A percentile compares a stretch with the other conserved stretches of the same genome.
Conservation (phyloP, 495 filamentous ascomycete genomes). For the Lepidopterella palustris region DNA sequence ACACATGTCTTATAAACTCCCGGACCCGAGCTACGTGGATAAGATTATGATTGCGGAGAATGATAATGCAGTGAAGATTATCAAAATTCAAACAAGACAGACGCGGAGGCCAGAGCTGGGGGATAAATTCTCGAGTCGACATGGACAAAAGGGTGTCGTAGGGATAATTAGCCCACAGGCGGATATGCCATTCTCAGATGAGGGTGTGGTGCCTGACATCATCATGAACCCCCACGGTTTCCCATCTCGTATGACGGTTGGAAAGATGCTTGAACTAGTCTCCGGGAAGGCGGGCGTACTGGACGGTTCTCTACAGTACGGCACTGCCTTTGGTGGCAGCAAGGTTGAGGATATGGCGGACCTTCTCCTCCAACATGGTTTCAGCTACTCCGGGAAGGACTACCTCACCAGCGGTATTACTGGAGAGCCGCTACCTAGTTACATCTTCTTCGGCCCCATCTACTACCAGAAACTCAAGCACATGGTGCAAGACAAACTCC, state of each 20-base stretch:
- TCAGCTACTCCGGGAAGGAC: constrained; percentile 93
- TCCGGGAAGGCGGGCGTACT: constrained; percentile 90
- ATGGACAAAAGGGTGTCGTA: constrained; percentile 62
- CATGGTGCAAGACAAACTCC: constrained; percentile 99
- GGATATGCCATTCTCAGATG: constrained; percentile 93
- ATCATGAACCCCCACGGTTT: constrained; percentile 99
- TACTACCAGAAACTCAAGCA: constrained; percentile 99
- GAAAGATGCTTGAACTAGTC: constrained; percentile 92
- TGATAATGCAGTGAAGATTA: constrained; percentile 69
- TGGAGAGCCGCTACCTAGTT: constrained; percentile 84
- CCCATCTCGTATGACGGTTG: constrained; percentile 98
- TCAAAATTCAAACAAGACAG: constrained; percentile 90
- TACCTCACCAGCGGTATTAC: constrained; percentile 94
- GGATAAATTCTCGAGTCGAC: constrained; percentile 45
- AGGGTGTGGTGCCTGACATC: constrained; percentile 86
- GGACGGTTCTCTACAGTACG: constrained; percentile 74
- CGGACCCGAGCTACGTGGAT: constrained; percentile 83
- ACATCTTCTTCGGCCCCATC: constrained; percentile 97
- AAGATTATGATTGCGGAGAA: constrained; percentile 85
- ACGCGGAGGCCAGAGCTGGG: constrained; percentile 87
- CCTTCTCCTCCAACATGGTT: constrained; percentile 77
- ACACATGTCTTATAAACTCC: constrained; percentile 72
- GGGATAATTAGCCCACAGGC: constrained; percentile 93
- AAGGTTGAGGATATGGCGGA: constrained; percentile 86
- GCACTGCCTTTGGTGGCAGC: constrained; percentile 90